Evolutionary conservation across 352 stramenopile genomes (phyloP).

Genomic region (Phytophthora tubulina): DNA sequence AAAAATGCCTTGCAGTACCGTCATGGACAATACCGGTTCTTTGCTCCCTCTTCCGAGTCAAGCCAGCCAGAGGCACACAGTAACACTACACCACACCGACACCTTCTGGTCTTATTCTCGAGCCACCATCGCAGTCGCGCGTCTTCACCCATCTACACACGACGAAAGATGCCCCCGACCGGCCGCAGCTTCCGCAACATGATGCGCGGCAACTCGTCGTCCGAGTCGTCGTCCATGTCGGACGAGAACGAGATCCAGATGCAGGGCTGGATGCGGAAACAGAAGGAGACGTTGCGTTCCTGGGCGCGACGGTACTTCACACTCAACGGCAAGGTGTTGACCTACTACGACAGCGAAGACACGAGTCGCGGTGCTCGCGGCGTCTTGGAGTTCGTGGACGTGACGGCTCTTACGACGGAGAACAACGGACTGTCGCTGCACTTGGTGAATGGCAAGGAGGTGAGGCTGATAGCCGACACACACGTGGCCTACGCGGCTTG

Average conservation of each 20-base stretch:
- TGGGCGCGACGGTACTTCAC: conserved; percentile 81
- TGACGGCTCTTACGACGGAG: conserved; percentile 76
- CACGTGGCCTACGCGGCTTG: conserved; percentile 83
- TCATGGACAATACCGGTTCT: conserved; percentile 13
- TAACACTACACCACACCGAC: conserved; percentile 7
- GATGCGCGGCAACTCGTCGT: conserved; percentile 72
- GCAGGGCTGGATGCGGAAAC: conserved; percentile 87
- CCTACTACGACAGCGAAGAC: conserved; percentile 87
- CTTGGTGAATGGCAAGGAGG: conserved; percentile 70
- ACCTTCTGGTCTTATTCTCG: conserved; percentile 32
- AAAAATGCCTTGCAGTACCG: conserved; percentile 1
- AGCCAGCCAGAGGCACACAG: conserved; percentile 2
- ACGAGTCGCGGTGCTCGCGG: conserved; percentile 65
- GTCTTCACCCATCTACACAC: not conserved
- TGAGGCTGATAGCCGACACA: conserved; percentile 80
- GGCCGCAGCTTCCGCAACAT: conserved; percentile 69
- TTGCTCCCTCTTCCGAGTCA: conserved; percentile 33
- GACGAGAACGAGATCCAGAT: conserved; percentile 83
- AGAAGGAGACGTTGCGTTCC: conserved; percentile 81
- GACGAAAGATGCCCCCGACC: conserved; percentile 55
- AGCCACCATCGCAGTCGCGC: conserved; percentile 17
- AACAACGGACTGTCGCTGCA: conserved; percentile 83
- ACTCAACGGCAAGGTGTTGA: conserved; percentile 73
- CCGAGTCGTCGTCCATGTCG: conserved; percentile 58
- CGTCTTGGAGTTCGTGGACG: conserved; percentile 75